Evolutionary conservation across 345 rosid genomes (phyloP), one percentile per base, ranked within the genome.

Genomic region (Eucalyptus sp.): DNA sequence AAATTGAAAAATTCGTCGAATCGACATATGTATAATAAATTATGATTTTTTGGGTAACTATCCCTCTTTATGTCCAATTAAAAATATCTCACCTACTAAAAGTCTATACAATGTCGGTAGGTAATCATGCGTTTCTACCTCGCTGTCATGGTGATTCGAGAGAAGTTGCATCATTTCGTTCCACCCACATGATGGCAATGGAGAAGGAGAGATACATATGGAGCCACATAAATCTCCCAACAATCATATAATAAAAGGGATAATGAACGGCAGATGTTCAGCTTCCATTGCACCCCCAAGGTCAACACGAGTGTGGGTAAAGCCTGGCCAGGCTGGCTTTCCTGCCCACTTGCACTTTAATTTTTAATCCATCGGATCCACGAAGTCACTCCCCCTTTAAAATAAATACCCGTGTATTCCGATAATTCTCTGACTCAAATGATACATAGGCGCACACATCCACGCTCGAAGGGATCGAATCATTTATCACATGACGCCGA

Each of bases 21-120:
- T 20, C 2, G 83, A 3, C 1, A 20, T 2, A 0, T 3, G 1
- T 0, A 41, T 18, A 76, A 20, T 10, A 20, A 37, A 37, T 76
- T 5, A 20, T 8, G 4, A 20, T 1, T 10, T 18, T 33, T 68
- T 17, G 3, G 2, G 7, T 17, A 68, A 68, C 10, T 9, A 52
- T 52, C 25, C 58, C 58, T 20, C 25, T 52, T 8, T 2, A 52
- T 52, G 58, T 52, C 58, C 58, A 52, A 20, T 52, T 52, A 52
- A 52, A 52, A 52, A 52, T 52, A 52, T 52, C 58, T 52, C 25
- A 52, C 58, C 58, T 20, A 52, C 58, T 5, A 20, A 76, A 76
- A 22, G 29, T 0, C 6, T 11, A 41, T 12, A 11, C 48, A 41
- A 2, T 4, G 48, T 76, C 4, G 84, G 84, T 41, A 76, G 84